Conservation (phyloP, 768 basidiomycete genomes). For the Candolleomyces efflorescens region DNA sequence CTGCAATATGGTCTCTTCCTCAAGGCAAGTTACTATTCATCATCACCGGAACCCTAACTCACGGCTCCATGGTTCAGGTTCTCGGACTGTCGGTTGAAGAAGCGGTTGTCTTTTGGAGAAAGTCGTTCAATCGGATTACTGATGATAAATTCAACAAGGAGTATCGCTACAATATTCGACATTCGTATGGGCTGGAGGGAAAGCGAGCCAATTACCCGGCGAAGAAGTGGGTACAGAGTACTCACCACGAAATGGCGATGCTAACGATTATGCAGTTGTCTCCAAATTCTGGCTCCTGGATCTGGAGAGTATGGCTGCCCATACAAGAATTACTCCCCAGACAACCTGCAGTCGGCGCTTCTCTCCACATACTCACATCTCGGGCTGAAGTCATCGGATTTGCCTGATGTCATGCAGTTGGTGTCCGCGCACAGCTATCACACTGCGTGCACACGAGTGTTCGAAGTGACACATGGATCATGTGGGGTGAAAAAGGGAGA, state of each 20-base stretch:
- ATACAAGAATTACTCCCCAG: slow-evolving; percentile 81
- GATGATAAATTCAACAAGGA: slow-evolving; percentile 99
- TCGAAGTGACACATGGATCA: slow-evolving; percentile 82
- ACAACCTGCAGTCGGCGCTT: slow-evolving; percentile 78
- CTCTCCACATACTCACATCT: slow-evolving; percentile 60
- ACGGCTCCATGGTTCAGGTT: slow-evolving; percentile 46
- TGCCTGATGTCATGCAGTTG: slow-evolving; percentile 76
- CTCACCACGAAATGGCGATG: neutral
- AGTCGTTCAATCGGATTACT: slow-evolving; percentile 72
- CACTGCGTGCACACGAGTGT: slow-evolving; percentile 95
- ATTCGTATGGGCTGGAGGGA: slow-evolving; percentile 92
- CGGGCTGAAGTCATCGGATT: slow-evolving; percentile 62
- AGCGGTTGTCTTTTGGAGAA: slow-evolving; percentile 90
- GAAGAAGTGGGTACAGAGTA: slow-evolving; percentile 57
- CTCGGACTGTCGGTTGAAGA: slow-evolving; percentile 93
- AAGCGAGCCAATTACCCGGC: slow-evolving; percentile 93
- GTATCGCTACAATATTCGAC: slow-evolving; percentile 95
- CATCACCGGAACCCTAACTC: neutral
- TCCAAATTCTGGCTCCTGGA: slow-evolving; percentile 72
- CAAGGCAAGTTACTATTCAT: slow-evolving; percentile 55
- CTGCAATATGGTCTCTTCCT: slow-evolving; percentile 92
- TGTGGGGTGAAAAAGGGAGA: slow-evolving; percentile 83
- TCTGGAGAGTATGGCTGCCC: slow-evolving; percentile 83
- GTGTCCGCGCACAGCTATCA: slow-evolving; percentile 86
- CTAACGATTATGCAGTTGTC: slow-evolving; percentile 59